Evolutionary conservation across 2,329 filamentous ascomycete species (phyloP).

Genomic region (Hypoxylon sp.): DNA sequence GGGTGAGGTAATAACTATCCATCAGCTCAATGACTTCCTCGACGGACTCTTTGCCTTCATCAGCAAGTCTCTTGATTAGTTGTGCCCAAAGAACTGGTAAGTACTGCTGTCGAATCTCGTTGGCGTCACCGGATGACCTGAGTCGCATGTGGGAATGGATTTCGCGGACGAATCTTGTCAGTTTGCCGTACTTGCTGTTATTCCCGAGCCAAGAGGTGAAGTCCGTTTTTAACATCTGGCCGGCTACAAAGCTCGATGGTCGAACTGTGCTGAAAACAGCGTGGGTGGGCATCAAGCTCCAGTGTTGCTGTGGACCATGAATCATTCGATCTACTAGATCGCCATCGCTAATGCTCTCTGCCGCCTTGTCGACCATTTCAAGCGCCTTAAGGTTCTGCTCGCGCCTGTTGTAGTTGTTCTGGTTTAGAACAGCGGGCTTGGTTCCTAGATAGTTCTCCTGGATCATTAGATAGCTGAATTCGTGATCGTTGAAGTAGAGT

Average conservation of each 20-base stretch:
- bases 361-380: conserved; percentile 85
- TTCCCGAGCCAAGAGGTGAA: conserved; percentile 96
- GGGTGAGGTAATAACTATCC: conserved; percentile 95
- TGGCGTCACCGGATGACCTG: conserved; percentile 85
- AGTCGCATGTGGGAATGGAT: conserved; percentile 98
- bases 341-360: conserved; percentile 95
- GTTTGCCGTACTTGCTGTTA: conserved; percentile 84
- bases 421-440: conserved; percentile 72
- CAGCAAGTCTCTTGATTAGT: conserved; percentile 76
- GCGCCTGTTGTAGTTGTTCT: conserved; percentile 65
- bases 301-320: conserved; percentile 96
- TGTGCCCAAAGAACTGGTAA: conserved; percentile 87
- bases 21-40: conserved; percentile 89
- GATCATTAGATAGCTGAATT: conserved; percentile 96
- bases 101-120: conserved; percentile 95
- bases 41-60: conserved; percentile 83
- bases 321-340: conserved; percentile 98
- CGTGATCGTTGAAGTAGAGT: conserved; percentile 98
- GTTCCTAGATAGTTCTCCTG: conserved; percentile 96
- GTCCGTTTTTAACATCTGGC: conserved; percentile 75
- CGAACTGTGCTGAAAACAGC: conserved; percentile 94
- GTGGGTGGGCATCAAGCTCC: conserved; percentile 97
- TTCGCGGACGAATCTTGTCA: conserved; percentile 86
- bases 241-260: conserved; percentile 86
- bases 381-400: conserved; percentile 83